Evolutionary conservation across 1,284 basidiomycete species (phyloP), one percentile per base, ranked within the genome.

Genomic region (Lentinus polychrous): DNA sequence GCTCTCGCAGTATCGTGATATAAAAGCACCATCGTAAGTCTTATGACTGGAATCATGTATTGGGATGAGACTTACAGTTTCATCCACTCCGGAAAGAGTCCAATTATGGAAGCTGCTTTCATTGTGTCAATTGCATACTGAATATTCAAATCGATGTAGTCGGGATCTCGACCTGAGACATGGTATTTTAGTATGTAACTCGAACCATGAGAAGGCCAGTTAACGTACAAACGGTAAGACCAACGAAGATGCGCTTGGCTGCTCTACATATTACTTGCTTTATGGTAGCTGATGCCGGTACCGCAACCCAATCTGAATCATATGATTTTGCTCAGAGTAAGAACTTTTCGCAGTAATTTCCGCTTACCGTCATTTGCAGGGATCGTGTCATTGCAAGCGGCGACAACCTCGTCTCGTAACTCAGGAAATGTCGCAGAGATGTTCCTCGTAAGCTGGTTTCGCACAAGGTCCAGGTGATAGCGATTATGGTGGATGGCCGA

Each of bases 381-480:
- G 22, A 71, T 57, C 3, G 62, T 53, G 33, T 66, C 64, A 17
- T 55, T 43, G 53, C 69, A 68, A 2, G 68, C 55, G 17, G 57
- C 49, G 38, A 52, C 52, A 41, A 71, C 65, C 52, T 75, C 73
- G 17, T 73, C 65, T 34, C 61, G 48, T 2, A 74, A 59, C 3
- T 66, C 64, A 1, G 60, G 57, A 50, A 73, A 73, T 11, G 68
- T 51, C 2, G 52, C 42, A 0, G 52, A 47, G 14, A 75, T 57
- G 52, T 66, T 71, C 39, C 68, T 59, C 39, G 62, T 75, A 33
- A 75, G 60, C 6, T 67, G 60, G 8, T 51, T 54, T 17, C 66
- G 64, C 12, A 72, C 50, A 34, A 71, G 61, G 8, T 57, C 47
- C 40, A 66, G 56, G 44, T 74, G 73, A 48, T 71, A 73, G 12